Evolutionary conservation across 495 filamentous ascomycete genomes (phyloP).

Genomic region (Trichoderma erinaceum): DNA sequence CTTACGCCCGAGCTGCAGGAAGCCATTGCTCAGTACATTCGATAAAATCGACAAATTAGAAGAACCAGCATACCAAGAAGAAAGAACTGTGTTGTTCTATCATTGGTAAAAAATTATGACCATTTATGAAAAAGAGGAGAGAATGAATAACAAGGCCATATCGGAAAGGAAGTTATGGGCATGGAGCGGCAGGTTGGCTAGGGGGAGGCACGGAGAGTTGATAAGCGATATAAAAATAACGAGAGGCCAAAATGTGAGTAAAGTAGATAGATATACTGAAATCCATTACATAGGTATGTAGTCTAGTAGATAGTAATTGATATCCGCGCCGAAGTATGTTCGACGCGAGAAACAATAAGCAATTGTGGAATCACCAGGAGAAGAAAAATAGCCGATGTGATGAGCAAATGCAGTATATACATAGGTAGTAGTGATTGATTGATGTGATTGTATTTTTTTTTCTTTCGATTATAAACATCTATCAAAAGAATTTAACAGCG

Average conservation of each 20-base stretch:
- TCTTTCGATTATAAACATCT: no score
- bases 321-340: background rate
- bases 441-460: no score
- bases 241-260: background rate
- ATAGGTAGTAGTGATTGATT: no score
- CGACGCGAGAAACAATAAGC: background rate
- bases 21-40: slow-evolving; percentile 38
- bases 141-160: background rate
- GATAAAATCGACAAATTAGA: slow-evolving; percentile 19
- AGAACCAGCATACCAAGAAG: background rate
- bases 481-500: no score
- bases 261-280: background rate
- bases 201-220: background rate
- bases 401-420: no score
- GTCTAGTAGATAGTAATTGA: background rate
- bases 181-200: background rate
- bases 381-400: no score
- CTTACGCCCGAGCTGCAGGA: slow-evolving; percentile 35
- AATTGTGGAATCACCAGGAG: background rate
- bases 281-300: slow-evolving; percentile 1
- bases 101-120: background rate
- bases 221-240: background rate
- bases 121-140: background rate
- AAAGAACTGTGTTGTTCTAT: background rate
- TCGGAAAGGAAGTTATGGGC: background rate